Evolutionary conservation across 164 flowering plant species (phyloP), one percentile per base, ranked within the genome.

Genomic region (Saururus chinensis): DNA sequence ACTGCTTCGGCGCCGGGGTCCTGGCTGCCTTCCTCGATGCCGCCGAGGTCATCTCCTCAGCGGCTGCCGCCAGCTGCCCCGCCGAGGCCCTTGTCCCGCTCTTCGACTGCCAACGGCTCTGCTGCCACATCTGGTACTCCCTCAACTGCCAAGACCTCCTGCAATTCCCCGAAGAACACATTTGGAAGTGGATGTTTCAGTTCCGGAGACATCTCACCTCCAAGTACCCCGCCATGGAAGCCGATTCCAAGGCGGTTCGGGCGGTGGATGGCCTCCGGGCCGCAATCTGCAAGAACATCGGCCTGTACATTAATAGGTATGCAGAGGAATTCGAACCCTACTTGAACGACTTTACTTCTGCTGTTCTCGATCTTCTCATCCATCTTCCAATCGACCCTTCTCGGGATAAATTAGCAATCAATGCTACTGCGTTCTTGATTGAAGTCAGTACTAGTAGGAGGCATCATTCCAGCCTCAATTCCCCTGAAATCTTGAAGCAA

Each of bases 131-230:
- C 1, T 93, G 88, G 53, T 88, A 69, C 60, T 90, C 96, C 0
- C 64, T 93, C 59, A 93, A 93, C 64, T 86, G 81, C 70, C 91
- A 82, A 66, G 98, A 90, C 20, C 73, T 90, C 53, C 98, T 97
- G 0, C 92, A 93, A 74, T 88, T 79, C 55, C 88, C 90, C 40
- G 95, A 90, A 75, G 97, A 90, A 63, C 93, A 86, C 68, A 88
- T 90, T 95, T 74, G 64, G 6, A 90, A 90, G 66, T 93, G 97
- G 96, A 93, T 90, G 96, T 59, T 56, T 14, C 92, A 86, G 76
- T 88, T 90, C 63, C 69, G 65, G 40, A 88, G 84, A 57, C 90
- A 90, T 65, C 71, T 90, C 9, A 77, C 83, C 0, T 74, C 70
- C 0, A 65, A 53, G 4, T 90, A 84, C 58, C 84, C 84, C 0